These are phyloP conservation scores for Colletotrichum australisinense DNA, from an alignment of 2,329 filamentous ascomycete species.

Conservation along the genomic window DNA sequence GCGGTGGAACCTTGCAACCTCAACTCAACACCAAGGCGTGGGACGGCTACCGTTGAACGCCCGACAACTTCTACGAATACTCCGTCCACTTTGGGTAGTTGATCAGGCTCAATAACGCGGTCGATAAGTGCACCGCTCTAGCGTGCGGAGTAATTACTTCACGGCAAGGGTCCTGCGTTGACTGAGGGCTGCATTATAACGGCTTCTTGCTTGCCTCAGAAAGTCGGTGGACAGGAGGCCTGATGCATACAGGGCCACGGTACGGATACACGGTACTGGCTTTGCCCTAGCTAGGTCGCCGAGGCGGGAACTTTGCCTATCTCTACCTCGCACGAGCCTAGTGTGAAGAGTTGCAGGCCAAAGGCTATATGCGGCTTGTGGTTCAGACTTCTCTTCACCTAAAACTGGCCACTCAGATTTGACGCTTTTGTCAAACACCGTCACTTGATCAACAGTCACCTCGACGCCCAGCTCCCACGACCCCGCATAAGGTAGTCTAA, in stretches of 20 bases:
- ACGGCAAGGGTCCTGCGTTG: background rate
- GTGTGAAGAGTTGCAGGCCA: conserved; percentile 18
- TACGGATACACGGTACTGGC: background rate
- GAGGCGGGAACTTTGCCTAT: conserved; percentile 32
- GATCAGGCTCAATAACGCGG: background rate
- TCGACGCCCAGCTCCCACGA: conserved; percentile 16
- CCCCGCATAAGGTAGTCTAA: conserved; percentile 29
- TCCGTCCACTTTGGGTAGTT: background rate
- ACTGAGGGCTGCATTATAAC: background rate
- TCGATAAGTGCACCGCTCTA: background rate
- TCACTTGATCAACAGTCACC: conserved; percentile 30
- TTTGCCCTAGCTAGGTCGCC: conserved; percentile 22
- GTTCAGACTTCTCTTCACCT: conserved; percentile 17
- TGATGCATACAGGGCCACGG: background rate
- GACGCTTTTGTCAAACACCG: conserved; percentile 25
- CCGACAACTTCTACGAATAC: background rate
- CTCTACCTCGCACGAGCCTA: conserved; percentile 30
- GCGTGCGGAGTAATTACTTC: background rate
- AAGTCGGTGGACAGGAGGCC: background rate
- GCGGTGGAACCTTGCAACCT: conserved; percentile 27
- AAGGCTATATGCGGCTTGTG: conserved; percentile 25
- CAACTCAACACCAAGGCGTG: conserved; percentile 14
- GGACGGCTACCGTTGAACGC: conserved; percentile 1
- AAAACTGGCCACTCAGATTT: conserved; percentile 28
- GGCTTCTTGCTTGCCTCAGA: background rate